phyloP scores from a whole-genome alignment of 306 rosid genomes.

The Urtica urens region DNA sequence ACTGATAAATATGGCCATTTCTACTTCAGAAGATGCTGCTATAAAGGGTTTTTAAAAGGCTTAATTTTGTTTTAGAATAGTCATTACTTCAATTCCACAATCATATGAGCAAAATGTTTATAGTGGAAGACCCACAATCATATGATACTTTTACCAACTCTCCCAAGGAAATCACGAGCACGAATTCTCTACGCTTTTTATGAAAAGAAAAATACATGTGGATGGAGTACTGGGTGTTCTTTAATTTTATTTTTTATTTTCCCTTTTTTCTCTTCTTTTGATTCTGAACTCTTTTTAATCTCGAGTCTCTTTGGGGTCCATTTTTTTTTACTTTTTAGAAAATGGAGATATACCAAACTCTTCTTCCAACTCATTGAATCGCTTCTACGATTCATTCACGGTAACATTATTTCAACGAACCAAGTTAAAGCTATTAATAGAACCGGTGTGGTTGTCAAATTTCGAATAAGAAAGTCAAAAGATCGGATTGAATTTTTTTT shows the following conservation, averaged over 20 bases:
- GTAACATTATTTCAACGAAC: too few species aligned
- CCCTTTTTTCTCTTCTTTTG: too few species aligned
- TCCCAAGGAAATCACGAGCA: not conserved
- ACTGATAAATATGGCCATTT: conserved; percentile 1
- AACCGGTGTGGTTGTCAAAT: too few species aligned
- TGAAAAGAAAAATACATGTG: not conserved
- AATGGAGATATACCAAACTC: not conserved
- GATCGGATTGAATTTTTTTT: too few species aligned
- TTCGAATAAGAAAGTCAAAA: too few species aligned
- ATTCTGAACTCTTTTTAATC: too few species aligned
- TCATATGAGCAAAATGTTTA: not conserved
- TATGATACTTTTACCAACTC: too few species aligned
- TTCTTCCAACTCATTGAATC: not conserved
- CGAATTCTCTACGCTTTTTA: not conserved
- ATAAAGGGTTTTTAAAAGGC: not conserved
- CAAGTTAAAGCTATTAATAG: too few species aligned
- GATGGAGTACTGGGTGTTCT: too few species aligned
- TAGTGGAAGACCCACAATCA: not conserved
- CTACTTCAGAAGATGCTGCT: conserved; percentile 2
- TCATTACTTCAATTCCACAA: not conserved
- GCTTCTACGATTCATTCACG: not conserved
- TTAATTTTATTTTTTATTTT: too few species aligned
- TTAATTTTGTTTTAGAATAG: not conserved
- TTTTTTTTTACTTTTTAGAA: not conserved
- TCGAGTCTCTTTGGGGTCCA: too few species aligned